Base-by-base conservation (phyloP, 306 rosid genomes). In the Lotus japonicus region DNA sequence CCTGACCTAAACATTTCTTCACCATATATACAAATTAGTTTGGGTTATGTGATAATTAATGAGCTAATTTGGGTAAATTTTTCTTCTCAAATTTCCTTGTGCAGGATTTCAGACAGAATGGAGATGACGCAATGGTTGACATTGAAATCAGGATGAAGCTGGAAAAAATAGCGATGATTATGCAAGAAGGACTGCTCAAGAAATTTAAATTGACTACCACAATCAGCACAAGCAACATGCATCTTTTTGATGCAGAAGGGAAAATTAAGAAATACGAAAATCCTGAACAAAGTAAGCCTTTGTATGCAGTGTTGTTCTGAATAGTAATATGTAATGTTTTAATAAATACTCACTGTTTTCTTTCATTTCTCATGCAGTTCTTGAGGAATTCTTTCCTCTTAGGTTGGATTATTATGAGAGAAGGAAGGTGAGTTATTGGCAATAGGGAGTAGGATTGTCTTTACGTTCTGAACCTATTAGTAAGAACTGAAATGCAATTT, bases 221-320 rank as follows among this genome's bases (percentile, higher is more conserved):
- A 16, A 64, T 90, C 9, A 84, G 89, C 83, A 94, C 94, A 14
- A 85, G 75, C 68, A 94, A 94, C 81, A 94, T 94, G 98, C 92
- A 94, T 74, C 84, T 94, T 56, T 94, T 94, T 73, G 96, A 94
- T 49, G 74, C 85, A 3, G 88, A 86, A 17, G 96, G 98, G 48
- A 78, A 80, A 44, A 90, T 94, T 9, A 90, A 88, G 87, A 94
- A 90, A 77, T 94, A 83, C 44, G 96, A 94, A 72, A 81, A 46
- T 50, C 85, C 96, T 1, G 98, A 90, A 58, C 96, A 90, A 86
- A 86, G 98, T 94, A 89, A 78, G 6, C 57, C 31, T 48, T 58
- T 13, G 19, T 14, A 12, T 15, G 19, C 58, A 9, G 15, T 21
- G 21, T 69, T 19, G 9, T 52, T 16, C 51, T 19, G 19, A 41